These are phyloP conservation scores for Rhododendron ferrugineum DNA, from an alignment of 148 eudicot genomes.

Conservation along the genomic window DNA sequence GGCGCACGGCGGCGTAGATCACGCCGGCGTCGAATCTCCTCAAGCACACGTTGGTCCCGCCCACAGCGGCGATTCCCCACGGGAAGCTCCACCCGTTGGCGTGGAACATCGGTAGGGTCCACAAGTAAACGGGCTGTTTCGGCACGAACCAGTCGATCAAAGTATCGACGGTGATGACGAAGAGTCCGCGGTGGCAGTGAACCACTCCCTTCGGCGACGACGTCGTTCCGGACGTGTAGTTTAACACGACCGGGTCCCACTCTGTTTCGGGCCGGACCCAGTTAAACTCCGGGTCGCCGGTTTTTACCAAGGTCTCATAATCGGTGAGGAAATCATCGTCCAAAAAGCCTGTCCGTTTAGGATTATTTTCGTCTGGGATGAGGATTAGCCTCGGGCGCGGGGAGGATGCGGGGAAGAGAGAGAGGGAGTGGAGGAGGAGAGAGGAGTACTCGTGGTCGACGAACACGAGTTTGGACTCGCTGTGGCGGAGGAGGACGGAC, in stretches of 20 bases:
- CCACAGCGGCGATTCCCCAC: constrained; percentile 63
- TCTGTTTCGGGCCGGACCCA: constrained; percentile 34
- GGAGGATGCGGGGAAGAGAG: constrained; percentile 15
- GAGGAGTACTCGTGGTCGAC: constrained; percentile 21
- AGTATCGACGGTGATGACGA: constrained; percentile 35
- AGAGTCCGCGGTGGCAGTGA: constrained; percentile 41
- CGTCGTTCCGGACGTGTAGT: constrained; percentile 62
- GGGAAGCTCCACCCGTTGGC: constrained; percentile 59
- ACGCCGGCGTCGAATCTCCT: constrained; percentile 36
- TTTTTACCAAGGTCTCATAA: constrained; percentile 26
- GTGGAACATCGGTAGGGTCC: constrained; percentile 71
- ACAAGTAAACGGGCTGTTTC: constrained; percentile 41
- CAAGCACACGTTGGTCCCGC: constrained; percentile 50
- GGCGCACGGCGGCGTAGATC: constrained; percentile 27
- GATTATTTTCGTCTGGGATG: constrained; percentile 11
- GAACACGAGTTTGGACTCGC: constrained; percentile 31
- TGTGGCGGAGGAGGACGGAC: constrained; percentile 33
- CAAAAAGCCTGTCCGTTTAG: not conserved
- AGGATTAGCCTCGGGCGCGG: constrained; percentile 15
- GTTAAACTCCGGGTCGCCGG: constrained; percentile 25
- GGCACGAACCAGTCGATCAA: constrained; percentile 50
- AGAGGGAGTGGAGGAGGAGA: constrained; percentile 26
- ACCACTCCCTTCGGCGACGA: constrained; percentile 60
- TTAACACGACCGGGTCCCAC: constrained; percentile 39
- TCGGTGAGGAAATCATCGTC: not conserved